Conservation (phyloP, 129 eudicot genomes). For the Lonicera japonica region DNA sequence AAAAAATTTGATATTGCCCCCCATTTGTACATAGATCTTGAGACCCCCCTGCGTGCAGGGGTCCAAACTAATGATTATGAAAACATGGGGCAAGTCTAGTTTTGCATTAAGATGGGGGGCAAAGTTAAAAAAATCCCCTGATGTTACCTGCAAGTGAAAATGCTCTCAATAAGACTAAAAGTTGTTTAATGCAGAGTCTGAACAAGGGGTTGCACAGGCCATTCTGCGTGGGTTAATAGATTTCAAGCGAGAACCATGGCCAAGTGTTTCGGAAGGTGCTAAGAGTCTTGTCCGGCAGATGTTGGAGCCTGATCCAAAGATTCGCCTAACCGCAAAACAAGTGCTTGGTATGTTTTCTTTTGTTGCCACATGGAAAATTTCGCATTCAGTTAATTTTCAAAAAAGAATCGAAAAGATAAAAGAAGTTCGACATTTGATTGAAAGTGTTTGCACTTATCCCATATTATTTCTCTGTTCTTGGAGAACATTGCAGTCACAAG, state of each 20-base stretch:
- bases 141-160: background rate
- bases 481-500: background rate
- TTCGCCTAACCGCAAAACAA: conserved; percentile 51
- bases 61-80: no score
- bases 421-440: background rate
- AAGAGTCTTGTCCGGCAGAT: conserved; percentile 50
- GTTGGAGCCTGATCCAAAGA: conserved; percentile 53
- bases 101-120: no score
- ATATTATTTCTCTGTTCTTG: background rate
- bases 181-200: conserved; percentile 36
- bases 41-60: no score
- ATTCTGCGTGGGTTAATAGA: conserved; percentile 50
- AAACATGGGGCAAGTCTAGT: no score
- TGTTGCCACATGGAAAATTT: background rate
- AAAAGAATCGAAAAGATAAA: no score
- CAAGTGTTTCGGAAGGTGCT: conserved; percentile 50
- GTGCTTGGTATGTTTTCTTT: conserved; percentile 38
- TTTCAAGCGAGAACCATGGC: conserved; percentile 60
- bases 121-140: no score
- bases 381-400: background rate
- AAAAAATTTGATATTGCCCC: no score
- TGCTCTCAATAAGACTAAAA: conserved; percentile 3
- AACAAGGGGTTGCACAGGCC: conserved; percentile 66
- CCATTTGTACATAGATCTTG: no score
- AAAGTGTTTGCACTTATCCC: background rate